Conservation (phyloP, 495 filamentous ascomycete species). For the Penicillium coprophilum region DNA sequence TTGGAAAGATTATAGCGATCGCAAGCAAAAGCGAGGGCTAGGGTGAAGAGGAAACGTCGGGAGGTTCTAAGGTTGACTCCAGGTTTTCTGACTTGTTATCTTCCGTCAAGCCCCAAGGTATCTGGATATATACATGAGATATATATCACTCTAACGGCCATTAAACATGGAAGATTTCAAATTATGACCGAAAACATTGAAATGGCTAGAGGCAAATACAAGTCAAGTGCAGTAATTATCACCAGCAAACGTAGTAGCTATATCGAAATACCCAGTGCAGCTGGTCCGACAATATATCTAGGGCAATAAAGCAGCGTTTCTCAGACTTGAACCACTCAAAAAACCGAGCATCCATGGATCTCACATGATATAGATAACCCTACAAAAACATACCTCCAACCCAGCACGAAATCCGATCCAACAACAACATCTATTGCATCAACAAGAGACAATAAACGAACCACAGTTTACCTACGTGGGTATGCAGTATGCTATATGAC, state of each 20-base stretch:
- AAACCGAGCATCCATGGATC: too few relatives aligned
- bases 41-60: neutral
- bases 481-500: slow-evolving; percentile 11
- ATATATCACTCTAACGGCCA: too few relatives aligned
- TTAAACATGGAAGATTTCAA: too few relatives aligned
- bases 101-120: too few relatives aligned
- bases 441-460: slow-evolving; percentile 2
- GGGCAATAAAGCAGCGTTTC: neutral
- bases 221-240: neutral
- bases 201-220: too few relatives aligned
- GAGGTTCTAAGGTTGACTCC: slow-evolving; percentile 9
- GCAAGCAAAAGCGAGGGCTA: neutral
- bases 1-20: neutral
- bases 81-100: slow-evolving; percentile 10
- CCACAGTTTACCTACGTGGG: neutral
- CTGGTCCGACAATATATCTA: neutral
- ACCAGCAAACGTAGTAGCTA: neutral
- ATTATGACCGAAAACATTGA: too few relatives aligned
- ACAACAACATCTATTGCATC: slow-evolving; percentile 15
- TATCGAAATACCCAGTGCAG: too few relatives aligned
- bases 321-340: neutral
- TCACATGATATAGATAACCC: too few relatives aligned
- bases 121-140: too few relatives aligned
- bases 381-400: too few relatives aligned
- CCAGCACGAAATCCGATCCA: neutral